Evolutionary conservation across 129 eudicot species (phyloP).

Genomic region (Centaurea solstitialis): DNA sequence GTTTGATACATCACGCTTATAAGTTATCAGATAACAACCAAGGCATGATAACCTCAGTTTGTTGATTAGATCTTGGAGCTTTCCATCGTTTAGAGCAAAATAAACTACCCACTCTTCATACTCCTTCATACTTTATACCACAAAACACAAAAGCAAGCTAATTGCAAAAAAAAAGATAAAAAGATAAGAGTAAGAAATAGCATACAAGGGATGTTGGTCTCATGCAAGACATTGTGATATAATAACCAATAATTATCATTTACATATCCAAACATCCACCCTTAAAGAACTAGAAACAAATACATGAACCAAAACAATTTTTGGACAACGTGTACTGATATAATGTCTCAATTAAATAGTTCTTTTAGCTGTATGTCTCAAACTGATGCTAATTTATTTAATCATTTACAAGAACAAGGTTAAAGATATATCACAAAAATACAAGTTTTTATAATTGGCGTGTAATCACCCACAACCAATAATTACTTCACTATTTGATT

Average conservation of each 20-base stretch:
- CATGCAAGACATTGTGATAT: background rate
- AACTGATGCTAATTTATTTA: background rate
- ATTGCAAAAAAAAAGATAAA: background rate
- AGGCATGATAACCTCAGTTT: constrained; percentile 76
- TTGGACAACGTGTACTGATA: background rate
- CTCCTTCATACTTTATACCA: constrained; percentile 67
- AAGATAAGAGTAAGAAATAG: too few species aligned
- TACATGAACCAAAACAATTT: background rate
- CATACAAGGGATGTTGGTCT: background rate
- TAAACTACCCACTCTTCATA: constrained; percentile 90
- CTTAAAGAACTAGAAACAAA: background rate
- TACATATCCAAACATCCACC: background rate
- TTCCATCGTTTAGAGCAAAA: constrained; percentile 65
- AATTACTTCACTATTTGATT: background rate
- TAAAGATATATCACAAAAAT: background rate
- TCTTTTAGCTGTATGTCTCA: background rate
- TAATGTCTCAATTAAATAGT: background rate
- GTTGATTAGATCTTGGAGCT: constrained; percentile 73
- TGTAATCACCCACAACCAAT: background rate
- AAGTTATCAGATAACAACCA: constrained; percentile 57
- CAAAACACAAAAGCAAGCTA: background rate
- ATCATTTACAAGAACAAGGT: background rate
- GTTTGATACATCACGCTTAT: background rate
- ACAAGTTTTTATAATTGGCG: constrained; percentile 15
- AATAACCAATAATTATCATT: too few species aligned